phyloP scores from a whole-genome alignment of 1,139 yeast species.

The Protomyces inundatus region DNA sequence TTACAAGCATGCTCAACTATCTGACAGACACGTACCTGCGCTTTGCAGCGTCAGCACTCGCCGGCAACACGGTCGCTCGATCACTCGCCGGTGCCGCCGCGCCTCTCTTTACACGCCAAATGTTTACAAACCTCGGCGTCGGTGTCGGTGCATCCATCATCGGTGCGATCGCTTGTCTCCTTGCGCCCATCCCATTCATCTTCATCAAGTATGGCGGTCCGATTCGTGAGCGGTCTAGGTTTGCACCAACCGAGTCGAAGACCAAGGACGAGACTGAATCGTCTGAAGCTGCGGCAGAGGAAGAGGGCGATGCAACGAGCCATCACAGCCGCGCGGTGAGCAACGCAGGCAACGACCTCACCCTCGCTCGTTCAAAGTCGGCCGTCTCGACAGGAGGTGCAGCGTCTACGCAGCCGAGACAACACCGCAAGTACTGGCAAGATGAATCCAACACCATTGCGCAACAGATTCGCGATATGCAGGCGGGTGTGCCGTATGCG shows the following conservation, averaged over 20 bases:
- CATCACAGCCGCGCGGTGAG: neutral
- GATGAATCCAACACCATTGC: neutral
- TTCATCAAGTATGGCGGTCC: conserved; percentile 57
- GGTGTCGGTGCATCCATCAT: conserved; percentile 60
- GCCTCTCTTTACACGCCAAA: conserved; percentile 60
- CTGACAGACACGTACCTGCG: conserved; percentile 51
- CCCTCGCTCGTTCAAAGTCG: neutral
- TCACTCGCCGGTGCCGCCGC: conserved; percentile 59
- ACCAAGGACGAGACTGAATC: neutral
- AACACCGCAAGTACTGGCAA: neutral
- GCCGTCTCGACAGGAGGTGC: neutral
- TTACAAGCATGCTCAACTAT: conserved; percentile 48
- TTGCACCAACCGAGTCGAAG: conserved; percentile 41
- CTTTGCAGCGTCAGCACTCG: conserved; percentile 63
- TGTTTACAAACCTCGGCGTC: conserved; percentile 45
- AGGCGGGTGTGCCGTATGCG: neutral
- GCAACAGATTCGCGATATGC: neutral
- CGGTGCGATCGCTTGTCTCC: conserved; percentile 51
- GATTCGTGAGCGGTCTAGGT: conserved; percentile 60
- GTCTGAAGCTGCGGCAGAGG: neutral
- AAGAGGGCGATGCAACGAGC: neutral
- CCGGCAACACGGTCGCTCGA: conserved; percentile 63
- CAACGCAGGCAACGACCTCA: neutral
- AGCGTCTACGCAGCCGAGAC: neutral
- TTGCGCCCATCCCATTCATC: conserved; percentile 64